Evolutionary conservation across 768 basidiomycete genomes (phyloP).

Genomic region (Tylopilus sp.): DNA sequence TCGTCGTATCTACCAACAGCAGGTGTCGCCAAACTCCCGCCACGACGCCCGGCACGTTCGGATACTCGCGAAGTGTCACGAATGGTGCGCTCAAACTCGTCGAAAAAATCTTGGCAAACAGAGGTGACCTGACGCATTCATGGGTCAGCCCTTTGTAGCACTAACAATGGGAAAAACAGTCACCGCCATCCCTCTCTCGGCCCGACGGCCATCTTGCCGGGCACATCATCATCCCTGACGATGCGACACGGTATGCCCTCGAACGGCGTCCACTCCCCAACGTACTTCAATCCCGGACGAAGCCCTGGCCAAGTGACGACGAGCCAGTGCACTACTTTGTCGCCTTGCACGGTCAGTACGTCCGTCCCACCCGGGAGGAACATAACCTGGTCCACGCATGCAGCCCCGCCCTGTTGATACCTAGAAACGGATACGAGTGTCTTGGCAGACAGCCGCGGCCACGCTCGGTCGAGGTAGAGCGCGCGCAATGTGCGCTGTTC

Average conservation of each 20-base stretch:
- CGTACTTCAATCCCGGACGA: constrained; percentile 11
- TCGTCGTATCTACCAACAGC: constrained; percentile 23
- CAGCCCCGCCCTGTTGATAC: neutral
- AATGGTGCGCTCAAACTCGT: constrained; percentile 22
- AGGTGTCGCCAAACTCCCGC: constrained; percentile 23
- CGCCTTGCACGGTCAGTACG: constrained; percentile 25
- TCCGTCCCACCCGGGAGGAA: constrained; percentile 26
- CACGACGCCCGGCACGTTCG: constrained; percentile 20
- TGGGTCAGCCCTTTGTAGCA: neutral
- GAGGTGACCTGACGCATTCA: constrained; percentile 3
- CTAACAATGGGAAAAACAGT: neutral
- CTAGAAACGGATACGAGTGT: constrained; percentile 6
- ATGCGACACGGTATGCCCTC: constrained; percentile 18
- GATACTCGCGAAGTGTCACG: constrained; percentile 20
- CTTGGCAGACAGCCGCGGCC: constrained; percentile 18
- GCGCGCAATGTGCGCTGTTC: constrained; percentile 29
- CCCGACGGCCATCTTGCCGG: constrained; percentile 20
- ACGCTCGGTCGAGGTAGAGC: constrained; percentile 20
- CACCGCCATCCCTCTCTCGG: constrained; percentile 12
- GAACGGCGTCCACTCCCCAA: constrained; percentile 19
- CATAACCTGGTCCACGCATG: constrained; percentile 25
- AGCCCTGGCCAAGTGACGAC: constrained; percentile 16
- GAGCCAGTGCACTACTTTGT: constrained; percentile 24
- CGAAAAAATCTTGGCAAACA: constrained; percentile 18
- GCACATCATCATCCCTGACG: constrained; percentile 16